phyloP scores from a whole-genome alignment of 768 basidiomycete species.

The Hortiboletus campestris region DNA sequence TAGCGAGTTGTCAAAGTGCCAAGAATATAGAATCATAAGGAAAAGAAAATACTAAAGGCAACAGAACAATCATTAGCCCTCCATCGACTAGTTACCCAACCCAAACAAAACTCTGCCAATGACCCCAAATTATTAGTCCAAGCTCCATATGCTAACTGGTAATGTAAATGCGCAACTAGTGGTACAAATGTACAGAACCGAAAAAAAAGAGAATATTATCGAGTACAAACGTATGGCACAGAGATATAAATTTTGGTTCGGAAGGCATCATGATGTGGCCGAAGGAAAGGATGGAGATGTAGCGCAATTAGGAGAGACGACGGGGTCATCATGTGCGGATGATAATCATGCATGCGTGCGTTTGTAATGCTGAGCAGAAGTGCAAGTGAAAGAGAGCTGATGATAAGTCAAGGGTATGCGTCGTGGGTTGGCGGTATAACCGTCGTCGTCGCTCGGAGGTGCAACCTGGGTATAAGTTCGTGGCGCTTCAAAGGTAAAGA shows the following conservation, averaged over 20 bases:
- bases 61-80: conserved; percentile 33
- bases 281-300: conserved; percentile 19
- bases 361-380: conserved; percentile 22
- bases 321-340: conserved; percentile 29
- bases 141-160: conserved; percentile 32
- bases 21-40: conserved; percentile 30
- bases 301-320: conserved; percentile 33
- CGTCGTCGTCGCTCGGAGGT: conserved; percentile 27
- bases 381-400: conserved; percentile 21
- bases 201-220: conserved; percentile 29
- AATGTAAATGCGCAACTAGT: conserved; percentile 35
- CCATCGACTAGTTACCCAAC: conserved; percentile 30
- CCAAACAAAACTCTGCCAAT: conserved; percentile 29
- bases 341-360: conserved; percentile 27
- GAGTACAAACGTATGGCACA: conserved; percentile 36
- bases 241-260: conserved; percentile 22
- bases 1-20: conserved; percentile 26
- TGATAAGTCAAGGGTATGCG: conserved; percentile 39
- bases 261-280: conserved; percentile 16
- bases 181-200: conserved; percentile 33
- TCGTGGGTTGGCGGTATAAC: conserved; percentile 34
- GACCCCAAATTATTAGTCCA: conserved; percentile 35
- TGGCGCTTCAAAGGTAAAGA: conserved; percentile 11
- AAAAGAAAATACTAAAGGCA: conserved; percentile 17
- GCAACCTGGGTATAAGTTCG: conserved; percentile 31